These are phyloP conservation scores for Yamadazyma sp. DNA, from an alignment of 805 yeast genomes.

Conservation along the genomic window DNA sequence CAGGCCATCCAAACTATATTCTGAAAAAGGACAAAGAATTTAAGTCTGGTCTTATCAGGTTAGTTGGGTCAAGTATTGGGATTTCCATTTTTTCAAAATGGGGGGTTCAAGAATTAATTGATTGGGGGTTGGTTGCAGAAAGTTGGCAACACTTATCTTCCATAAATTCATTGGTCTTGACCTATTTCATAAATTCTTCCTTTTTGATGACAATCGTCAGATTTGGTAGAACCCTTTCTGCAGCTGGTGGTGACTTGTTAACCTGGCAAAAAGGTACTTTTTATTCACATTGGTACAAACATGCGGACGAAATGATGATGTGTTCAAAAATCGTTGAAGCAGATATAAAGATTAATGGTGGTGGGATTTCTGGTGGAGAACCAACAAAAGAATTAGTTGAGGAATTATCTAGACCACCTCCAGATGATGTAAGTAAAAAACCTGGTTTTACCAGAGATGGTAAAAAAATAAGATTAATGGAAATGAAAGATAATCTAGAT, in stretches of 20 bases:
- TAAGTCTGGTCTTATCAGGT: constrained; percentile 26
- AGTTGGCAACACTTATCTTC: constrained; percentile 38
- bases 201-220: constrained; percentile 40
- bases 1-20: constrained; percentile 54
- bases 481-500: constrained; percentile 52
- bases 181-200: constrained; percentile 38
- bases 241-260: constrained; percentile 49
- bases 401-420: constrained; percentile 33
- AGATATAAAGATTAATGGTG: constrained; percentile 55
- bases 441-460: constrained; percentile 39
- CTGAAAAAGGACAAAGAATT: constrained; percentile 27
- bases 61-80: constrained; percentile 29
- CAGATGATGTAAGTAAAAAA: constrained; percentile 21
- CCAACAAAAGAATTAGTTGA: constrained; percentile 28
- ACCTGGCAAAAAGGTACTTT: constrained; percentile 66
- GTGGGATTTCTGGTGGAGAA: constrained; percentile 39
- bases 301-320: constrained; percentile 68
- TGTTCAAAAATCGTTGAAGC: constrained; percentile 62
- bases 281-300: constrained; percentile 59
- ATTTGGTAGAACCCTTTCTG: constrained; percentile 36
- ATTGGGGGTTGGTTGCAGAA: constrained; percentile 36
- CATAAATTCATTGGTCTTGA: constrained; percentile 45
- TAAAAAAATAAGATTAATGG: constrained; percentile 35
- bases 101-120: constrained; percentile 40
- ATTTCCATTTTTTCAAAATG: constrained; percentile 37